Conservation (phyloP, 306 rosid genomes). For the Quillaja saponaria region DNA sequence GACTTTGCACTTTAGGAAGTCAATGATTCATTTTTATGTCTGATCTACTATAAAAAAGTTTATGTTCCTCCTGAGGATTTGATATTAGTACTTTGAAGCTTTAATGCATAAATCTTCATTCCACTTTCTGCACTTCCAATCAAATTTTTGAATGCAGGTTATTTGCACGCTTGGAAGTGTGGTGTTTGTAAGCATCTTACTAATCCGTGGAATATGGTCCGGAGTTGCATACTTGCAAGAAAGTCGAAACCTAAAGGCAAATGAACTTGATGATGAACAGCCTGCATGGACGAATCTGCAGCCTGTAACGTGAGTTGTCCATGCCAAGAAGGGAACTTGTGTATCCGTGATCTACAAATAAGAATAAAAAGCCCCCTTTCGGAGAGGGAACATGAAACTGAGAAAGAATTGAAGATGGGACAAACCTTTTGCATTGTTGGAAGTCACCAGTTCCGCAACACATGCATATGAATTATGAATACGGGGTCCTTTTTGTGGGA, state of each 20-base stretch:
- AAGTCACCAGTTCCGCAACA: slow-evolving; percentile 18
- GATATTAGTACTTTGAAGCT: background rate
- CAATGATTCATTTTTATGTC: background rate
- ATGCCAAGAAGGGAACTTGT: background rate
- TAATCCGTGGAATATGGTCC: slow-evolving; percentile 74
- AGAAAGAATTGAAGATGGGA: slow-evolving; percentile 5
- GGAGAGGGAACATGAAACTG: background rate
- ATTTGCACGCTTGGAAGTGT: slow-evolving; percentile 70
- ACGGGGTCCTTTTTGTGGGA: no score
- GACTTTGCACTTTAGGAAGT: background rate
- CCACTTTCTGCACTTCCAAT: background rate
- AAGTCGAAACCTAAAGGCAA: slow-evolving; percentile 36
- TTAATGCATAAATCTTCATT: background rate
- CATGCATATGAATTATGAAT: background rate
- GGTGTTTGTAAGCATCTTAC: slow-evolving; percentile 73
- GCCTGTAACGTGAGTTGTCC: slow-evolving; percentile 48
- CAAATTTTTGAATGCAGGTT: slow-evolving; percentile 48
- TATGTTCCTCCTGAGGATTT: background rate
- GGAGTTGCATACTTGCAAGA: slow-evolving; percentile 62
- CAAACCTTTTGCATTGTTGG: background rate
- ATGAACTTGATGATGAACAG: slow-evolving; percentile 44
- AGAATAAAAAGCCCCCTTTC: background rate
- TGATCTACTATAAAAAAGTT: background rate
- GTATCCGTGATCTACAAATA: background rate
- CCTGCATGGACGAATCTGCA: slow-evolving; percentile 56